Evolutionary conservation across 306 rosid species (phyloP).

Genomic region (Pterocarpus macrocarpus): DNA sequence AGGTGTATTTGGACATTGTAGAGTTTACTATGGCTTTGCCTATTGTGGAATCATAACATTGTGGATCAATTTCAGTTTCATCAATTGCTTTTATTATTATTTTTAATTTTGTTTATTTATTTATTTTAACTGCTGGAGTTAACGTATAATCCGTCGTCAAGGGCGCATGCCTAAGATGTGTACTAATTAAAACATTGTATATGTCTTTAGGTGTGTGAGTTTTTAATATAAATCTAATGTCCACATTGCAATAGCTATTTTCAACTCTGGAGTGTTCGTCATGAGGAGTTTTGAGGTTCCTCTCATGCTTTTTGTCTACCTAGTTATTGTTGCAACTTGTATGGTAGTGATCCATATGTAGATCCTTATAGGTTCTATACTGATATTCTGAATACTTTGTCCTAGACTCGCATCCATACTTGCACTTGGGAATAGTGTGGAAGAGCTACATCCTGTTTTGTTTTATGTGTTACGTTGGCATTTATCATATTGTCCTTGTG

Average conservation of each 20-base stretch:
- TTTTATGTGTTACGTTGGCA: constrained; percentile 21
- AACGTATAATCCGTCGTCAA: neutral
- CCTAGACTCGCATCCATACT: neutral
- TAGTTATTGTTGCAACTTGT: neutral
- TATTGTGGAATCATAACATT: neutral
- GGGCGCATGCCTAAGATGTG: neutral
- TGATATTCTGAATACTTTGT: neutral
- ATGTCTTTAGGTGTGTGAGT: neutral
- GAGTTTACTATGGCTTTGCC: neutral
- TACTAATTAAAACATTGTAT: neutral
- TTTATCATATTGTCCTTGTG: constrained; percentile 8
- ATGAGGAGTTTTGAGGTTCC: constrained; percentile 23
- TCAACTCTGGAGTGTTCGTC: neutral
- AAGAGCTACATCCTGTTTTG: neutral
- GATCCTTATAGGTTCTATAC: neutral
- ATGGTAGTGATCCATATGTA: constrained; percentile 4
- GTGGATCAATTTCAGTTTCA: constrained; percentile 18
- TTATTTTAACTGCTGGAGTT: neutral
- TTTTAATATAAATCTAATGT: neutral
- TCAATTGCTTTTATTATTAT: neutral
- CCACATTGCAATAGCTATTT: constrained; percentile 15
- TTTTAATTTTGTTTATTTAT: neutral
- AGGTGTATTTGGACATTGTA: no score
- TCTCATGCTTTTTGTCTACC: neutral
- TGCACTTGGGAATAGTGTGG: neutral